These are phyloP conservation scores for Sporothrix brunneoviolacea DNA, from an alignment of 2,329 filamentous ascomycete genomes.

Conservation along the genomic window DNA sequence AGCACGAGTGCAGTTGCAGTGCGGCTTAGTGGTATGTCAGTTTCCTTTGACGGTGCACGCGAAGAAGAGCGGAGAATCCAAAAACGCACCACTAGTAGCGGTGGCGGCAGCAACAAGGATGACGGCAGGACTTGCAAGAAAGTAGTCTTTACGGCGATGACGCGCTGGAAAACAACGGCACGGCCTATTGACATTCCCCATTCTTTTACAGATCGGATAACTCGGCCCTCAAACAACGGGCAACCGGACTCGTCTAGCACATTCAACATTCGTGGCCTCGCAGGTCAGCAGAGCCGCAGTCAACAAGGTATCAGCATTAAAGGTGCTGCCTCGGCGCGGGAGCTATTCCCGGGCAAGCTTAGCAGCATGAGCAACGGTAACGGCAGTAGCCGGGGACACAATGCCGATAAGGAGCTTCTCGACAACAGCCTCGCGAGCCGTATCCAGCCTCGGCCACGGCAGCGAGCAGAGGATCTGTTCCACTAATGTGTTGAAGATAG, in stretches of 20 bases:
- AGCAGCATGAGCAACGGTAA: conserved; percentile 24
- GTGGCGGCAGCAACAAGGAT: conserved; percentile 19
- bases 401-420: conserved; percentile 65
- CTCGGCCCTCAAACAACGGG: conserved; percentile 22
- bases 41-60: conserved; percentile 8
- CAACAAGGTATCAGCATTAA: conserved; percentile 53
- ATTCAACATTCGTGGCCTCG: conserved; percentile 55
- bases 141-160: not conserved
- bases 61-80: not conserved
- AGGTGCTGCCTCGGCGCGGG: conserved; percentile 53
- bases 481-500: conserved; percentile 34
- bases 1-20: conserved; percentile 22
- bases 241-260: conserved; percentile 1
- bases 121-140: not conserved
- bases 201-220: conserved; percentile 30
- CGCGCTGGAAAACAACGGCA: no score
- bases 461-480: conserved; percentile 68
- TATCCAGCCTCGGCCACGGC: conserved; percentile 43
- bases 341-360: conserved; percentile 63
- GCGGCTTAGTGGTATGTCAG: conserved; percentile 20
- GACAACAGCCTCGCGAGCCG: conserved; percentile 52
- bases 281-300: conserved; percentile 39
- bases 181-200: not conserved
- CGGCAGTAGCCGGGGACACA: conserved; percentile 26
- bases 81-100: conserved; percentile 14